These are phyloP conservation scores for Xylaria intraflava DNA, from an alignment of 495 filamentous ascomycete species.

Conservation along the genomic window DNA sequence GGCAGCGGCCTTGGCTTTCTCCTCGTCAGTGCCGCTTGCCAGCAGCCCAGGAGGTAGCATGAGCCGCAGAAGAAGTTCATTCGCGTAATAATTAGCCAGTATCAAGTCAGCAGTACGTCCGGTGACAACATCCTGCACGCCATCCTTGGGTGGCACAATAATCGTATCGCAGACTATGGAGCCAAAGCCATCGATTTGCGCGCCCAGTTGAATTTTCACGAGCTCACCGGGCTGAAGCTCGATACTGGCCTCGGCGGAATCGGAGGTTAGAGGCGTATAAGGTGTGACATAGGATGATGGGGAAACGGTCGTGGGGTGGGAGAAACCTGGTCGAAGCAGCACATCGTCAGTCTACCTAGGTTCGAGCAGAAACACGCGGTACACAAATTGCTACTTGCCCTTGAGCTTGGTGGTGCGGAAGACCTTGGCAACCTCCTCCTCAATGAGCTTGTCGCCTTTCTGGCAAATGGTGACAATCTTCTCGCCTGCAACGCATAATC, in stretches of 20 bases:
- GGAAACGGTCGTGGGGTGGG: conserved; percentile 92
- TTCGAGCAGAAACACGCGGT: neutral
- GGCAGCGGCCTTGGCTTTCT: conserved; percentile 84
- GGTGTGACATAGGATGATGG: conserved; percentile 92
- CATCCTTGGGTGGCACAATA: conserved; percentile 55
- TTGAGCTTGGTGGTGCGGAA: conserved; percentile 99
- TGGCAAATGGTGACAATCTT: conserved; percentile 92
- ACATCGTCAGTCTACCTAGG: conserved; percentile 15
- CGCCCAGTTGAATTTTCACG: conserved; percentile 93
- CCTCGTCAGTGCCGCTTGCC: conserved; percentile 78
- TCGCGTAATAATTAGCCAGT: conserved; percentile 88
- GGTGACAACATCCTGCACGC: conserved; percentile 51
- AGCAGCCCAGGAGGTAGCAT: conserved; percentile 84
- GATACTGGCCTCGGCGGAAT: conserved; percentile 72
- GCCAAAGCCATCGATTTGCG: conserved; percentile 95
- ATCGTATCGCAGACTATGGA: conserved; percentile 94
- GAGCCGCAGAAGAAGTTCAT: conserved; percentile 84
- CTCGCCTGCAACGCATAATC: conserved; percentile 76
- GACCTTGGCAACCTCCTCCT: conserved; percentile 89
- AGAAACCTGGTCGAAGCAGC: conserved; percentile 54
- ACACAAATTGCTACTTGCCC: conserved; percentile 44
- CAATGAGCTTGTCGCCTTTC: conserved; percentile 88
- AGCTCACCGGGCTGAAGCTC: conserved; percentile 76
- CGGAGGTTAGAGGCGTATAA: conserved; percentile 84
- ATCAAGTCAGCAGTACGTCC: conserved; percentile 80